A percentile compares a stretch with the other conserved stretches of the same genome.
phyloP scores from a whole-genome alignment of 139 green algal species.

The Chlorella ohadii region DNA sequence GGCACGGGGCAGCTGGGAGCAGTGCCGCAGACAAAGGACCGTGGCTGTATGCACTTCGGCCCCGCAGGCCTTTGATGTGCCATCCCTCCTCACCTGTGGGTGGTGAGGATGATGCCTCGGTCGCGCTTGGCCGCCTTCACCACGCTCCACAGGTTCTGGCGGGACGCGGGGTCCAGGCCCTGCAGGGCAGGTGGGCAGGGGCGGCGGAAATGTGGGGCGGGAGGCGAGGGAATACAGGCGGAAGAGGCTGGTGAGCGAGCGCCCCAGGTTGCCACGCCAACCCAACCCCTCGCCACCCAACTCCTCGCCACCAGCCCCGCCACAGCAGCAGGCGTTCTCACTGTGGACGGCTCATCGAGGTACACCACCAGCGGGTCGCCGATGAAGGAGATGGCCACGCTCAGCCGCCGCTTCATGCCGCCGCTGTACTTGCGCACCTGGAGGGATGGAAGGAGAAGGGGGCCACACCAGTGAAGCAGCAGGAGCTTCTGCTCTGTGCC shows the following conservation, averaged over 20 bases:
- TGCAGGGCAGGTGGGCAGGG: not conserved
- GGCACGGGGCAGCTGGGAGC: too few species aligned
- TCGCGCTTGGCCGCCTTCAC: constrained; percentile 74
- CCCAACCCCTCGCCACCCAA: not conserved
- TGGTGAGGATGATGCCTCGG: constrained; percentile 92
- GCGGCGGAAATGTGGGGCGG: too few species aligned
- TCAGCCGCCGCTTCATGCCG: constrained; percentile 91
- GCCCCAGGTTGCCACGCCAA: too few species aligned
- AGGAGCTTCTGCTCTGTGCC: too few species aligned
- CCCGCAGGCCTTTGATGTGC: too few species aligned
- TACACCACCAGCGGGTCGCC: constrained; percentile 60
- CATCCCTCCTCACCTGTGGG: constrained; percentile 64
- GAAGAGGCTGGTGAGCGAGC: not conserved
- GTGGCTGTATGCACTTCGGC: too few species aligned
- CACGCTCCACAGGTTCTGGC: constrained; percentile 94
- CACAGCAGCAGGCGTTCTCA: not conserved
- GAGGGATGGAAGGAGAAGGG: not conserved
- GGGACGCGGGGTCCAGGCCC: constrained; percentile 88
- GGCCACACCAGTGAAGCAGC: not conserved
- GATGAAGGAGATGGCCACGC: constrained; percentile 85
- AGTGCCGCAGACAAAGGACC: too few species aligned
- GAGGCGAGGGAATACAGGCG: not conserved
- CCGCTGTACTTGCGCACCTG: constrained; percentile 73
- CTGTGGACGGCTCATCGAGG: constrained; percentile 79
- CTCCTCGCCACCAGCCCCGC: constrained; percentile 1